Conservation (phyloP, 495 filamentous ascomycete genomes). For the Talaromyces ruber region DNA sequence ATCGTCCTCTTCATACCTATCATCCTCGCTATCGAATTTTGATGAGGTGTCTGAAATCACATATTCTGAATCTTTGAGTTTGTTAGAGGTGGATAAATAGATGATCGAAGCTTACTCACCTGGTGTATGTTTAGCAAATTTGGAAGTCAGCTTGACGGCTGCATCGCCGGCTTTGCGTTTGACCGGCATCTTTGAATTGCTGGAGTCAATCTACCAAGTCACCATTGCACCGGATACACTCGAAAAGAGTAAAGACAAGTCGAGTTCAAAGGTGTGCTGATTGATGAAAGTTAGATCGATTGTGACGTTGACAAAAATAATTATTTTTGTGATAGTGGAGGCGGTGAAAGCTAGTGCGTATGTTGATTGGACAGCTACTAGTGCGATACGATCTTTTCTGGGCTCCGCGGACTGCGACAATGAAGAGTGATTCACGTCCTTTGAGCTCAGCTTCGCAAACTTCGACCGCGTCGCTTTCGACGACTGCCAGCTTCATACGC, state of each 20-base stretch:
- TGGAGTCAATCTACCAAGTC: neutral
- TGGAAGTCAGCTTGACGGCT: neutral
- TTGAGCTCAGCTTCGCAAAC: neutral
- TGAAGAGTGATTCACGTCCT: neutral
- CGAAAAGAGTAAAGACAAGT: neutral
- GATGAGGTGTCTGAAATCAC: conserved; percentile 7
- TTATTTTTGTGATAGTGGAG: conserved; percentile 3
- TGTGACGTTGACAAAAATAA: neutral
- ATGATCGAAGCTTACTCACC: neutral
- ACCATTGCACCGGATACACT: neutral
- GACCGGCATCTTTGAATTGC: conserved; percentile 1
- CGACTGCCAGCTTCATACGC: neutral
- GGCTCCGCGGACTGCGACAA: neutral
- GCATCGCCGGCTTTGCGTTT: conserved; percentile 2
- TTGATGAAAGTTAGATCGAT: neutral
- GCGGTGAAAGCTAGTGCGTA: neutral
- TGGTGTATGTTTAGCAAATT: neutral
- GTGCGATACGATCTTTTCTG: conserved; percentile 1
- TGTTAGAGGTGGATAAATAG: neutral
- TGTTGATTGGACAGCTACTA: neutral
- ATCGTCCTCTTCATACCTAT: conserved; percentile 5
- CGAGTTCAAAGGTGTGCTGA: neutral
- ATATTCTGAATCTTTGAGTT: neutral
- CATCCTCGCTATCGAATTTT: conserved; percentile 19
- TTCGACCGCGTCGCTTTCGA: neutral